Percentiles rank a stretch among this genome's conserved stretches.
These are phyloP conservation scores for Euphorbia corollata DNA, from an alignment of 441 rosid genomes.

Conservation along the genomic window DNA sequence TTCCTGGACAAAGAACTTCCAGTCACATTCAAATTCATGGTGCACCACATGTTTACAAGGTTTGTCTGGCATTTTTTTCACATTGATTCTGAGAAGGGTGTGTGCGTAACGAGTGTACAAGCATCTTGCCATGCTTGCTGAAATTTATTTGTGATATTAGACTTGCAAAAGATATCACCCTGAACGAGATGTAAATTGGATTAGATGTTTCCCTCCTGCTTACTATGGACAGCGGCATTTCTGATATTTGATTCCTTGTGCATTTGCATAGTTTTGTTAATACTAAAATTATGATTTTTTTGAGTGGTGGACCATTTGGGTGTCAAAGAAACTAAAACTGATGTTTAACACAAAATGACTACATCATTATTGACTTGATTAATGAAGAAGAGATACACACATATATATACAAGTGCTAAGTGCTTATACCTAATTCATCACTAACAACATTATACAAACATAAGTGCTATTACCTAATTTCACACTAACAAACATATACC, in stretches of 20 bases:
- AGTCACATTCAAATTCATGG: slow-evolving; percentile 81
- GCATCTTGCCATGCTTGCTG: not conserved
- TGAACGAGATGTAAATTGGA: not conserved
- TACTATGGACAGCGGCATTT: not conserved
- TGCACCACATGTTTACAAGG: slow-evolving; percentile 91
- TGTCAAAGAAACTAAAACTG: too few relatives aligned
- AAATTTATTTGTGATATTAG: not conserved
- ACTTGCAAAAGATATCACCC: not conserved
- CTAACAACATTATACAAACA: too few relatives aligned
- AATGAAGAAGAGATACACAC: too few relatives aligned
- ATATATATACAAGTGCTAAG: too few relatives aligned
- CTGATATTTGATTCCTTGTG: not conserved
- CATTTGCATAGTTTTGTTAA: not conserved
- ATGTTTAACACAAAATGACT: too few relatives aligned
- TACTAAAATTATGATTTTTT: not conserved
- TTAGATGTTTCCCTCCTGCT: not conserved
- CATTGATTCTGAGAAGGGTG: not conserved
- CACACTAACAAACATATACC: too few relatives aligned
- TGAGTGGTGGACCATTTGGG: slow-evolving; percentile 4
- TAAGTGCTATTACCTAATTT: too few relatives aligned
- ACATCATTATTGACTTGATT: too few relatives aligned
- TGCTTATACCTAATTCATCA: too few relatives aligned
- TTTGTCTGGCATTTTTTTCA: slow-evolving; percentile 25
- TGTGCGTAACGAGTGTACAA: too few relatives aligned
- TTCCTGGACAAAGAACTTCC: slow-evolving; percentile 94